Conservation (phyloP, 73 alveolate species). For the Vitrella brassicaformis region DNA sequence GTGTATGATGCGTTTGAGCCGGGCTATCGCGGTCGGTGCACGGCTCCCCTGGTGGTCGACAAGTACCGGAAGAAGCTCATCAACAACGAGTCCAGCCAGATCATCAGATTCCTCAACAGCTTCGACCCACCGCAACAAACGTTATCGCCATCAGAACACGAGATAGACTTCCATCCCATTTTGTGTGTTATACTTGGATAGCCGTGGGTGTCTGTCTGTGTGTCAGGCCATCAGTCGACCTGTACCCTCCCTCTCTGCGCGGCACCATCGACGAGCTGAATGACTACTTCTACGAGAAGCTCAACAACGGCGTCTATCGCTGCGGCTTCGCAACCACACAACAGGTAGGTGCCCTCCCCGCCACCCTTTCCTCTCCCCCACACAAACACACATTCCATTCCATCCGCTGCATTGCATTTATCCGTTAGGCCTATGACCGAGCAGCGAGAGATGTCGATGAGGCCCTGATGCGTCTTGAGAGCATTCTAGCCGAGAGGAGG, state of each 20-base stretch:
- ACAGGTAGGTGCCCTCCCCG: too few relatives aligned
- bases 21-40: slow-evolving; percentile 33
- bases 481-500: neutral
- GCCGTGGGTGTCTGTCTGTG: too few relatives aligned
- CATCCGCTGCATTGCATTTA: too few relatives aligned
- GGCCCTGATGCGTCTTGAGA: slow-evolving; percentile 15
- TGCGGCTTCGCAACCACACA: slow-evolving; percentile 27
- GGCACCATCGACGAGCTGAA: slow-evolving; percentile 3
- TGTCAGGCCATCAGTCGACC: neutral
- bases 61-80: too few relatives aligned
- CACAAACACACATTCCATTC: too few relatives aligned
- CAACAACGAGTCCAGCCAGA: too few relatives aligned
- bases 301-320: slow-evolving; percentile 25
- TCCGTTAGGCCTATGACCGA: slow-evolving; percentile 11
- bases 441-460: slow-evolving; percentile 22
- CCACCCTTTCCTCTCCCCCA: too few relatives aligned
- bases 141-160: too few relatives aligned
- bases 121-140: too few relatives aligned
- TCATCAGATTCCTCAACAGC: too few relatives aligned
- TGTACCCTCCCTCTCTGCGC: neutral
- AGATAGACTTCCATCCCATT: too few relatives aligned
- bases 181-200: too few relatives aligned
- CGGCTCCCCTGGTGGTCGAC: slow-evolving; percentile 22
- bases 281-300: slow-evolving; percentile 13
- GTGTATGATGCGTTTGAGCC: slow-evolving; percentile 5